Conservation (phyloP, 73 alveolate species). For the Paramecium bursaria region DNA sequence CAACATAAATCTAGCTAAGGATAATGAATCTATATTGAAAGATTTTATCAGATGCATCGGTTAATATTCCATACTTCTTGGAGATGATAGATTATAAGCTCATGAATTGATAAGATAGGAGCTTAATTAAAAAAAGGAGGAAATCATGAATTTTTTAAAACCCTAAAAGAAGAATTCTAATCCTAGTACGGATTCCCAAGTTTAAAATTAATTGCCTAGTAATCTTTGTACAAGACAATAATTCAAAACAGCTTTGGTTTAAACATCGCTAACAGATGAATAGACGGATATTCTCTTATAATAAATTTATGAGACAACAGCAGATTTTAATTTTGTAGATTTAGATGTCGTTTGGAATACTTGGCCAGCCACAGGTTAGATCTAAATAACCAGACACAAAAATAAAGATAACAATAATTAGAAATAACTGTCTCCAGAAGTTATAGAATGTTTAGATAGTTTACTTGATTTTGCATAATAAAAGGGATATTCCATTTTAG, state of each 20-base stretch:
- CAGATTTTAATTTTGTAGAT: slow-evolving; percentile 40
- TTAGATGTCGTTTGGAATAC: slow-evolving; percentile 34
- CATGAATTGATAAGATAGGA: slow-evolving; percentile 25
- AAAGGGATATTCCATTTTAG: slow-evolving; percentile 16
- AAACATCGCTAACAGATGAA: slow-evolving; percentile 29
- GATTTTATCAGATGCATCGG: slow-evolving; percentile 4
- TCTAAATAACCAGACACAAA: background rate
- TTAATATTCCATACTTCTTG: slow-evolving; percentile 22
- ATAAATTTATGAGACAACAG: slow-evolving; percentile 6
- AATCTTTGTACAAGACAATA: background rate
- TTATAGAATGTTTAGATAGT: slow-evolving; percentile 7
- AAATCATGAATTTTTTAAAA: slow-evolving; percentile 4
- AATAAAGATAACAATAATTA: background rate
- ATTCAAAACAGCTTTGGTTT: slow-evolving; percentile 27
- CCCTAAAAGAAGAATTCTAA: no score
- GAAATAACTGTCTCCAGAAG: slow-evolving; percentile 19
- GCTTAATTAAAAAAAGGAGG: slow-evolving; percentile 40
- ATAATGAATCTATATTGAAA: slow-evolving; percentile 12
- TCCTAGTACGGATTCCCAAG: background rate
- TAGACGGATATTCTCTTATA: slow-evolving; percentile 24
- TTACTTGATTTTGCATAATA: slow-evolving; percentile 33
- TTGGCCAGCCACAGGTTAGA: slow-evolving; percentile 41
- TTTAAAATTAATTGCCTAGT: background rate
- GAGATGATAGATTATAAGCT: slow-evolving; percentile 24
- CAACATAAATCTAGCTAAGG: slow-evolving; percentile 21